Evolutionary conservation across 495 filamentous ascomycete genomes (phyloP).

Genomic region (Jackrogersella minutella): DNA sequence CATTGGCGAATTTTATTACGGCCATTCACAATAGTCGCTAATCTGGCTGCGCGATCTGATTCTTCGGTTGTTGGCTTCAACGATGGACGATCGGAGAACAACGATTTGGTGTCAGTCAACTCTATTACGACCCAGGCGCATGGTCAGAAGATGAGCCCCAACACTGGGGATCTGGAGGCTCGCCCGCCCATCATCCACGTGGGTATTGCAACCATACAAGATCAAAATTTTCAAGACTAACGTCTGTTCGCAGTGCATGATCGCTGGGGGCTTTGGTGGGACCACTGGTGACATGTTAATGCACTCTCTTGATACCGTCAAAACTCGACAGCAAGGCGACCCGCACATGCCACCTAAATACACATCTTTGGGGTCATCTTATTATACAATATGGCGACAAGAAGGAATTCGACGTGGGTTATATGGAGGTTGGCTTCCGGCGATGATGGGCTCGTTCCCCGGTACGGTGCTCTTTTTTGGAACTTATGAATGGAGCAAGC

Average conservation of each 20-base stretch:
- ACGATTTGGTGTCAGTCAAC: constrained; percentile 44
- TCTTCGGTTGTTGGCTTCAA: constrained; percentile 39
- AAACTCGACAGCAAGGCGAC: constrained; percentile 98
- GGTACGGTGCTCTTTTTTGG: constrained; percentile 97
- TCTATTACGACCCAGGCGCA: constrained; percentile 38
- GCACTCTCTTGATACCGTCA: constrained; percentile 98
- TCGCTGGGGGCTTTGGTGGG: constrained; percentile 90
- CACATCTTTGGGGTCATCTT: constrained; percentile 84
- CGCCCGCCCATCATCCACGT: constrained; percentile 59
- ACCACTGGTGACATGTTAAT: constrained; percentile 96
- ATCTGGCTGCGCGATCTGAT: constrained; percentile 14
- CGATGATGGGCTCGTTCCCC: constrained; percentile 89
- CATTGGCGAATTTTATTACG: constrained; percentile 7
- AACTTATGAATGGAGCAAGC: constrained; percentile 93
- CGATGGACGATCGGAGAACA: constrained; percentile 50
- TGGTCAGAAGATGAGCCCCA: constrained; percentile 50
- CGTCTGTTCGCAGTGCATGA: constrained; percentile 73
- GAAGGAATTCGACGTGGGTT: constrained; percentile 87
- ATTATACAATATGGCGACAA: constrained; percentile 89
- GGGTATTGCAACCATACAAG: constrained; percentile 27
- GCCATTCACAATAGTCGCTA: not conserved
- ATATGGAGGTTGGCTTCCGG: constrained; percentile 92
- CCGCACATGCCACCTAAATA: constrained; percentile 91
- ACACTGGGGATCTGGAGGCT: constrained; percentile 53
- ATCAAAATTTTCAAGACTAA: constrained; percentile 17